phyloP scores from a whole-genome alignment of 768 basidiomycete species.

The Termitomyces sp. region DNA sequence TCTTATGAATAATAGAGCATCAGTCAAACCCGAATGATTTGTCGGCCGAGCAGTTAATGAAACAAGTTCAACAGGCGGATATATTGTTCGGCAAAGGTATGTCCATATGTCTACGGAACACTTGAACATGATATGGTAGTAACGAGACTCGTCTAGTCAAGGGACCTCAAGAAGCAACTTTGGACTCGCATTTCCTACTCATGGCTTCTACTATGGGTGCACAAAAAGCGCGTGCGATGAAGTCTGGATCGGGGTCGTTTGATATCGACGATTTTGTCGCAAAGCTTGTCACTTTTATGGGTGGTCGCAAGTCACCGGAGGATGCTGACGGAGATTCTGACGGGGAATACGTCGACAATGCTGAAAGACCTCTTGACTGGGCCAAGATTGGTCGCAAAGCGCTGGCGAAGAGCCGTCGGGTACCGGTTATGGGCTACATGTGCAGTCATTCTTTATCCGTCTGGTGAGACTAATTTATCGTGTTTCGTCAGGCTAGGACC shows the following conservation, averaged over 20 bases:
- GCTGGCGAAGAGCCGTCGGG: constrained; percentile 71
- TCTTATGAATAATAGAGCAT: constrained; percentile 25
- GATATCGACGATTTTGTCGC: constrained; percentile 89
- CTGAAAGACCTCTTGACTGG: constrained; percentile 63
- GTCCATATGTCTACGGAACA: constrained; percentile 16
- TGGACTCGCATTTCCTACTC: constrained; percentile 81
- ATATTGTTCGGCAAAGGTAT: constrained; percentile 58
- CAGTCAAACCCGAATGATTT: constrained; percentile 50
- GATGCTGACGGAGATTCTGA: constrained; percentile 43
- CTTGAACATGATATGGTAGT: background rate
- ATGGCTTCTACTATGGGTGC: constrained; percentile 75
- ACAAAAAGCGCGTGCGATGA: constrained; percentile 87
- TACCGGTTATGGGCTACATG: constrained; percentile 87
- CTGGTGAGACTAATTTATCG: constrained; percentile 11
- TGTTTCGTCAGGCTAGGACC: constrained; percentile 76
- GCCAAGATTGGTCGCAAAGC: constrained; percentile 81
- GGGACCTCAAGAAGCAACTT: constrained; percentile 81
- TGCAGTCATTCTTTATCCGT: constrained; percentile 26
- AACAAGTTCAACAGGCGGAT: constrained; percentile 54
- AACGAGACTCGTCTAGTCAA: constrained; percentile 40
- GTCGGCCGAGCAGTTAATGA: constrained; percentile 47
- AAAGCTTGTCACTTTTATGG: constrained; percentile 71
- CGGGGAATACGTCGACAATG: constrained; percentile 44
- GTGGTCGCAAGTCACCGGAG: constrained; percentile 49
- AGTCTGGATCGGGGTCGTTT: constrained; percentile 81